Conservation (phyloP, 495 filamentous ascomycete species). For the Penicillium steckii region DNA sequence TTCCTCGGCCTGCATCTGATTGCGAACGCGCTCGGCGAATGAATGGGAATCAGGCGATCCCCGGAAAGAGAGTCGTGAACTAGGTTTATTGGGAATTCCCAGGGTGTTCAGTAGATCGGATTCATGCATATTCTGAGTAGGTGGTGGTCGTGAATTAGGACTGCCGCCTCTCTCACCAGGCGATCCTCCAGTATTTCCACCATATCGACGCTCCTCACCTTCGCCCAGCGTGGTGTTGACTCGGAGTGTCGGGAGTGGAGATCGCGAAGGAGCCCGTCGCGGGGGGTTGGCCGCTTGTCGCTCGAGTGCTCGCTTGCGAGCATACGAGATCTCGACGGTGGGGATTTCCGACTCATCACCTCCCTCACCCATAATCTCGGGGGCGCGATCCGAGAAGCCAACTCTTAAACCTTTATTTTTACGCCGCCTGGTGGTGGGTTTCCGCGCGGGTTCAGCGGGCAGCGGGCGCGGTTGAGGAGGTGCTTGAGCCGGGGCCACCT, state of each 20-base stretch:
- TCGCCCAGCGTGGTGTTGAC: conserved; percentile 41
- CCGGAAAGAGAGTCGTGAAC: conserved; percentile 44
- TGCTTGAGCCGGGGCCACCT: neutral
- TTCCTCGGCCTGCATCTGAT: conserved; percentile 73
- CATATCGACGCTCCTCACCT: conserved; percentile 11
- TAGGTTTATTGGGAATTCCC: conserved; percentile 21
- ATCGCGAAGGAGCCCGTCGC: conserved; percentile 10
- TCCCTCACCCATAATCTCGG: conserved; percentile 81
- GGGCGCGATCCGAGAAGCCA: conserved; percentile 63
- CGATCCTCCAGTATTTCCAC: conserved; percentile 6
- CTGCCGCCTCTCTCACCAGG: conserved; percentile 14
- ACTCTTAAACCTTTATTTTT: conserved; percentile 65
- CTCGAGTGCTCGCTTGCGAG: conserved; percentile 44
- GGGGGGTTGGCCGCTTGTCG: conserved; percentile 7
- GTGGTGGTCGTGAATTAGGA: conserved; percentile 25
- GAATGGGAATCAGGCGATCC: conserved; percentile 44
- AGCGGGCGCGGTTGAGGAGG: neutral
- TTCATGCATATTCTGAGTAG: conserved; percentile 34
- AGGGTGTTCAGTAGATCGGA: conserved; percentile 40
- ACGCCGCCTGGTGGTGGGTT: conserved; percentile 28
- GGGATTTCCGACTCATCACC: conserved; percentile 78
- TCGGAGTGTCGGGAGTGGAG: conserved; percentile 28
- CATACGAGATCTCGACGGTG: conserved; percentile 62
- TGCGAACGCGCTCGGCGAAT: conserved; percentile 56
- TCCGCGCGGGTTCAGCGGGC: conserved; percentile 4